phyloP scores from a whole-genome alignment of 1,139 yeast genomes.

The Suhomyces terraborum region DNA sequence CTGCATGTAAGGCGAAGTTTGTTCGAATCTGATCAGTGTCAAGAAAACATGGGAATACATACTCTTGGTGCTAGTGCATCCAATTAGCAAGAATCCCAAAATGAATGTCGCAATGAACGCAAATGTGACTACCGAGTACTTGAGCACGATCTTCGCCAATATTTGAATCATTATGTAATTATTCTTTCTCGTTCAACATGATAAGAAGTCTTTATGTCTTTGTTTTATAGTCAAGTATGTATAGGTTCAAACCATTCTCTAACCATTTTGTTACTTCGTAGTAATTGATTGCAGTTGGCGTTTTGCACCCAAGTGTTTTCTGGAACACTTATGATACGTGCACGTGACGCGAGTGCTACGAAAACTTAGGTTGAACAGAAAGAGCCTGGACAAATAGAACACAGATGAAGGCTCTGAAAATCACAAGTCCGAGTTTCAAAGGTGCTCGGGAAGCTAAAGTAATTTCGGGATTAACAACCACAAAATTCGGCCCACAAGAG shows the following conservation, averaged over 20 bases:
- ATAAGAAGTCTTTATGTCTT: too few species aligned
- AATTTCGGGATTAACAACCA: constrained; percentile 9
- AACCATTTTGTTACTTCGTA: neutral
- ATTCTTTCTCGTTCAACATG: neutral
- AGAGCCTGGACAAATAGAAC: too few species aligned
- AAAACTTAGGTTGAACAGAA: too few species aligned
- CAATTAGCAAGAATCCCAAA: constrained; percentile 53
- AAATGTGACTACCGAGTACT: constrained; percentile 15
- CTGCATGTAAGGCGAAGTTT: constrained; percentile 39
- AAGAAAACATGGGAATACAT: constrained; percentile 51
- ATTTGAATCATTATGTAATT: constrained; percentile 2
- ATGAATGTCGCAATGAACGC: constrained; percentile 43
- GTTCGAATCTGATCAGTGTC: constrained; percentile 48
- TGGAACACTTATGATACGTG: neutral
- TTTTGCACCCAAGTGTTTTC: constrained; percentile 9
- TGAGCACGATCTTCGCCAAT: constrained; percentile 7
- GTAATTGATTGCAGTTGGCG: neutral
- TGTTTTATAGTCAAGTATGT: too few species aligned
- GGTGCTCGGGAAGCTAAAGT: neutral
- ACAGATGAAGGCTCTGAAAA: too few species aligned
- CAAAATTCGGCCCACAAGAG: constrained; percentile 13
- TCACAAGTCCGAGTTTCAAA: neutral
- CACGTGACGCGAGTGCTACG: too few species aligned
- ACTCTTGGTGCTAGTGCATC: constrained; percentile 45
- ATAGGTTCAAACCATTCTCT: neutral